phyloP scores from a whole-genome alignment of 2,329 filamentous ascomycete genomes.

The Immersiporthe knoxdaviesiana region DNA sequence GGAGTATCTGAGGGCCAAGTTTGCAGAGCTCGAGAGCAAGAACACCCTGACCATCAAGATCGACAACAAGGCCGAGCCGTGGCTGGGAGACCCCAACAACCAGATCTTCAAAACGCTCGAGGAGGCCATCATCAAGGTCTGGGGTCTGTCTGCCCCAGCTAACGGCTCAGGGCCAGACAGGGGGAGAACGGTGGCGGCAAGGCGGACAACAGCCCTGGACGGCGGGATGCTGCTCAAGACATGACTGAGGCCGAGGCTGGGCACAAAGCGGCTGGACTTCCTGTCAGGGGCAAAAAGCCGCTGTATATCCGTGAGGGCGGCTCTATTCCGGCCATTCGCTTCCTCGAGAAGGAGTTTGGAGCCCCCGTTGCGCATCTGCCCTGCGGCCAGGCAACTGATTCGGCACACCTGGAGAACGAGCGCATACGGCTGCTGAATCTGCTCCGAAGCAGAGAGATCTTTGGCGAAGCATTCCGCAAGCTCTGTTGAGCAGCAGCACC shows the following conservation, averaged over 20 bases:
- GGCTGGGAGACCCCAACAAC: constrained; percentile 90
- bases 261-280: not conserved
- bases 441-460: constrained; percentile 89
- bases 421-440: constrained; percentile 85
- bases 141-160: constrained; percentile 57
- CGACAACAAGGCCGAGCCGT: constrained; percentile 92
- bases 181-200: not conserved
- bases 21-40: constrained; percentile 73
- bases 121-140: constrained; percentile 80
- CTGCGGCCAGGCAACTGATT: constrained; percentile 92
- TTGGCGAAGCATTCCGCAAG: constrained; percentile 79
- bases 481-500: constrained; percentile 45
- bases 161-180: not conserved
- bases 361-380: constrained; percentile 92
- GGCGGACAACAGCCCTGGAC: no score
- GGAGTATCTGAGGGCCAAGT: constrained; percentile 70
- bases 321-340: constrained; percentile 91
- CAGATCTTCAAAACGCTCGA: constrained; percentile 90
- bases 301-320: constrained; percentile 96
- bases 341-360: constrained; percentile 90
- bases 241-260: not conserved
- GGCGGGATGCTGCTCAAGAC: not conserved
- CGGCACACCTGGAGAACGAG: constrained; percentile 94
- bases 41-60: constrained; percentile 83
- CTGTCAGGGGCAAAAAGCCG: constrained; percentile 60